Percentiles rank a stretch among this genome's conserved stretches.
These are phyloP conservation scores for Neltuma alba DNA, from an alignment of 306 rosid genomes.

Conservation along the genomic window DNA sequence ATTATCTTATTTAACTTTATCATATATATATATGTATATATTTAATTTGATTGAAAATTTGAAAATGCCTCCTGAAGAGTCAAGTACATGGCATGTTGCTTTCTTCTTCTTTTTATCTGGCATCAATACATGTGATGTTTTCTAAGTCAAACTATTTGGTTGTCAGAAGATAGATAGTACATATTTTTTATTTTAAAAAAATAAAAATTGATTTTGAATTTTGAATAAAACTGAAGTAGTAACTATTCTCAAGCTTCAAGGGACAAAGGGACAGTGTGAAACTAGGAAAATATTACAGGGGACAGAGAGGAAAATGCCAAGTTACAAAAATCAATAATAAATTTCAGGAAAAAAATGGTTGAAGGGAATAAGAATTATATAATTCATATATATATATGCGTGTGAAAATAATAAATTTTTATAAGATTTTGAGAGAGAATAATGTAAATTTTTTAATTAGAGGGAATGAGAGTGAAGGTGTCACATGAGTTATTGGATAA, in stretches of 20 bases:
- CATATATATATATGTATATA: no score
- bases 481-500: background rate
- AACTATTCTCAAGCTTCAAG: background rate
- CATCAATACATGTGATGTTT: background rate
- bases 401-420: background rate
- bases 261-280: background rate
- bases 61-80: background rate
- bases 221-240: background rate
- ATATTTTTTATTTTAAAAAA: background rate
- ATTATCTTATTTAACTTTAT: no score
- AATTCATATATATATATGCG: no score
- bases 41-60: background rate
- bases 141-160: background rate
- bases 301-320: background rate
- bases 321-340: background rate
- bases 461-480: background rate
- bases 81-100: background rate
- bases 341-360: constrained; percentile 1
- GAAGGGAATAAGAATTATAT: background rate
- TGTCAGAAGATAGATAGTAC: background rate
- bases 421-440: background rate
- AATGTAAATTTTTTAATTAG: no score
- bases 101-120: background rate
- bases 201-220: background rate
- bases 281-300: background rate